These are phyloP conservation scores for Sarocladium kiliense DNA, from an alignment of 2,329 filamentous ascomycete genomes.

Conservation along the genomic window DNA sequence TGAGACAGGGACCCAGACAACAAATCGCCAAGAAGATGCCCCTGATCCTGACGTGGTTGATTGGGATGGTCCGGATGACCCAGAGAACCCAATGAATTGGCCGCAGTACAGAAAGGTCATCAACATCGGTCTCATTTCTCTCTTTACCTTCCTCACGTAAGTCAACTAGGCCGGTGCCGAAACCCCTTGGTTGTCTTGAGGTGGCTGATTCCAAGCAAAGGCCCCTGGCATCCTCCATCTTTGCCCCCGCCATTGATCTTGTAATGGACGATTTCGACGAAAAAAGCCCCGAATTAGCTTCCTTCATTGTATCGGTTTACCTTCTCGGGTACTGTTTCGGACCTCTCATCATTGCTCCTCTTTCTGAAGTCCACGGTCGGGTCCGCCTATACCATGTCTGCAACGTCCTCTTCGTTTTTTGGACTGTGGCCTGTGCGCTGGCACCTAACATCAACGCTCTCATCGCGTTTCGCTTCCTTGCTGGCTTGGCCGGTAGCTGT, in stretches of 20 bases:
- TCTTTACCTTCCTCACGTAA: constrained; percentile 22
- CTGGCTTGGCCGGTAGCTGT: constrained; percentile 27
- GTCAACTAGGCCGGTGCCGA: neutral
- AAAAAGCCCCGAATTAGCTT: constrained; percentile 40
- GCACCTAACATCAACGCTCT: constrained; percentile 40
- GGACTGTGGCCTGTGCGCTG: constrained; percentile 45
- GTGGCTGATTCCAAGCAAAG: constrained; percentile 16
- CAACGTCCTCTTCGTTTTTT: constrained; percentile 44
- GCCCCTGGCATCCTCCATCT: constrained; percentile 50
- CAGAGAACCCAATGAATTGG: constrained; percentile 66
- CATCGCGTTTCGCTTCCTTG: constrained; percentile 43
- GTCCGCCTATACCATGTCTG: constrained; percentile 38
- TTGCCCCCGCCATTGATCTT: constrained; percentile 48
- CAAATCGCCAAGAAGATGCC: neutral
- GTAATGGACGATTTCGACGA: constrained; percentile 46
- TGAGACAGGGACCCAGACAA: neutral
- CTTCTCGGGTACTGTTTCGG: constrained; percentile 48
- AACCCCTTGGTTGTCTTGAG: neutral
- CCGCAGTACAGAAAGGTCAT: constrained; percentile 37
- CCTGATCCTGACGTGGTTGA: constrained; percentile 37
- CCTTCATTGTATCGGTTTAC: constrained; percentile 29
- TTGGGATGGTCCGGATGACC: constrained; percentile 53
- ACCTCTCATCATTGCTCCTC: constrained; percentile 45
- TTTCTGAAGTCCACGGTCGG: constrained; percentile 46
- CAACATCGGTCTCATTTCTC: constrained; percentile 25